These are phyloP conservation scores for Globisporangium echinulatum DNA, from an alignment of 352 stramenopile species.

Conservation along the genomic window DNA sequence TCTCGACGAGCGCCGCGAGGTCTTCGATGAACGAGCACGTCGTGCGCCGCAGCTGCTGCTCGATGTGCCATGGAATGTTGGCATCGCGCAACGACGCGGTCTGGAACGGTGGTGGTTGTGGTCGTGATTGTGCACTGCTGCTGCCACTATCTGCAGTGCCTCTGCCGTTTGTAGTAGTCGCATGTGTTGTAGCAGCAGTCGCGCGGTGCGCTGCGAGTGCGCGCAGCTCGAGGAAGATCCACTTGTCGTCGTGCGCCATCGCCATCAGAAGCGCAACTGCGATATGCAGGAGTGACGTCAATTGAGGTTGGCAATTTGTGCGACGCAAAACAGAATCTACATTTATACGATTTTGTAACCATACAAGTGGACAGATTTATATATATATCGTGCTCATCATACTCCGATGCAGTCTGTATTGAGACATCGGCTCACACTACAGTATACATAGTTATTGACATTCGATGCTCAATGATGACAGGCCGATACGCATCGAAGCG, in stretches of 20 bases:
- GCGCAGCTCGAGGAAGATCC: conserved; percentile 45
- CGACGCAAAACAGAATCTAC: too few species aligned
- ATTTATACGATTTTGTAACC: too few species aligned
- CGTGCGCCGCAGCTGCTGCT: conserved; percentile 55
- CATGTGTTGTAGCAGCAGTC: background rate
- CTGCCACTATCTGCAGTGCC: background rate
- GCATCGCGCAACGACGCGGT: conserved; percentile 41
- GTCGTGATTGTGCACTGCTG: conserved; percentile 7
- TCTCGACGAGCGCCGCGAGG: conserved; percentile 48
- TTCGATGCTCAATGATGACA: background rate
- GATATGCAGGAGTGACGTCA: too few species aligned
- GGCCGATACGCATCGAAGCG: background rate
- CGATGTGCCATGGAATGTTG: conserved; percentile 42
- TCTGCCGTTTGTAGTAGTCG: background rate
- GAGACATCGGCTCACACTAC: too few species aligned
- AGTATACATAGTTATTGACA: too few species aligned
- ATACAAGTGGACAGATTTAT: too few species aligned
- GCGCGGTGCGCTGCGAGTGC: conserved; percentile 15
- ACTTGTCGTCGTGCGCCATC: conserved; percentile 13
- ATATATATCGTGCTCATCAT: too few species aligned
- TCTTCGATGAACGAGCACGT: conserved; percentile 69
- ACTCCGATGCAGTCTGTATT: too few species aligned
- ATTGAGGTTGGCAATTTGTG: too few species aligned
- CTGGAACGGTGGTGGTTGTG: conserved; percentile 18
- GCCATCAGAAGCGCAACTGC: too few species aligned